Evolutionary conservation across 495 filamentous ascomycete species (phyloP).

Genomic region (Talaromyces nanjingensis): DNA sequence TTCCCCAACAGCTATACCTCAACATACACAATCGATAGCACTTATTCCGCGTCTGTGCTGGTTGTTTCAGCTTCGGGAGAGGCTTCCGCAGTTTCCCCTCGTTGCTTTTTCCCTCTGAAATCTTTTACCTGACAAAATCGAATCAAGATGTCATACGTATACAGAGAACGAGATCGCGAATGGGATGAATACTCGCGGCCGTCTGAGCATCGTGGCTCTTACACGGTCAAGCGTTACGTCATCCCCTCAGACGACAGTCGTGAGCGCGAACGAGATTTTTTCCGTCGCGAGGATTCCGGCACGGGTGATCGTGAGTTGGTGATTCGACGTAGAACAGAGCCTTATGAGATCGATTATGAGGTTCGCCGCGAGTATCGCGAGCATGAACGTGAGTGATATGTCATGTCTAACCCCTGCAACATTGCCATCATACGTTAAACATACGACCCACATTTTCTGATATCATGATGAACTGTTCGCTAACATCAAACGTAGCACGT

Average conservation of each 20-base stretch:
- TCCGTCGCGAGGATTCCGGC: constrained; percentile 31
- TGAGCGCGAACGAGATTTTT: constrained; percentile 28
- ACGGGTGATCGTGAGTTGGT: constrained; percentile 39
- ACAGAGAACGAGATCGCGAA: constrained; percentile 40
- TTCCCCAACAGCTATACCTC: background rate
- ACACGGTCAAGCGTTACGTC: constrained; percentile 45
- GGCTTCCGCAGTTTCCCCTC: background rate
- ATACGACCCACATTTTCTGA: background rate
- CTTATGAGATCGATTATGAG: constrained; percentile 39
- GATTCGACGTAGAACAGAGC: constrained; percentile 40
- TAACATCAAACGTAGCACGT: background rate
- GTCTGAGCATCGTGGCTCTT: constrained; percentile 26
- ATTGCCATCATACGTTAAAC: background rate
- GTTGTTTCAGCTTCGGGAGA: background rate
- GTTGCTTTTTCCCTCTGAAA: background rate
- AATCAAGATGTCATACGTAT: constrained; percentile 37
- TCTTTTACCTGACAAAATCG: background rate
- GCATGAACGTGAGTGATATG: constrained; percentile 43
- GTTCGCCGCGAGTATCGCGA: constrained; percentile 35
- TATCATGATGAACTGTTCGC: background rate
- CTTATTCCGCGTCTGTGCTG: background rate
- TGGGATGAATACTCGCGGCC: constrained; percentile 24
- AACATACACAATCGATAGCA: background rate
- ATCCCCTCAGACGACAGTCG: constrained; percentile 39
- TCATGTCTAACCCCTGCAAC: constrained; percentile 12